Conservation (phyloP, 2,329 filamentous ascomycete species). For the Sporothrix globosa region DNA sequence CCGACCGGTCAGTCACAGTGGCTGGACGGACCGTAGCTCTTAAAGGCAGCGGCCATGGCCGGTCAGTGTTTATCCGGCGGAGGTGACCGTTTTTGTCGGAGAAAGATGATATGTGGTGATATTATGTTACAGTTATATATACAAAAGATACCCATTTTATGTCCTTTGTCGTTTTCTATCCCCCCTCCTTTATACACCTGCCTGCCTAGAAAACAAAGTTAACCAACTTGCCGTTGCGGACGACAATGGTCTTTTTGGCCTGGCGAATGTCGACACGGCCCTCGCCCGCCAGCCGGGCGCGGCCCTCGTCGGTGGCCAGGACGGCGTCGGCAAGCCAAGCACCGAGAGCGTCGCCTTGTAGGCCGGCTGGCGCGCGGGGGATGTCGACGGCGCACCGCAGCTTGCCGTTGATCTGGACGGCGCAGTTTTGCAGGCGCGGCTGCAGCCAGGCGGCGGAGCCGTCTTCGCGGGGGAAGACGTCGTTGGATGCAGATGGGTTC, state of each 20-base stretch:
- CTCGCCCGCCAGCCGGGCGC: slow-evolving; percentile 55
- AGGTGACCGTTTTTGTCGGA: slow-evolving; percentile 4
- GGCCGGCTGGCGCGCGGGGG: slow-evolving; percentile 51
- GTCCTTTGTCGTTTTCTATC: background rate
- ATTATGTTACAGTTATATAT: slow-evolving; percentile 19
- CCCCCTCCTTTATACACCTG: too few species aligned
- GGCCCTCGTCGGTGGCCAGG: slow-evolving; percentile 63
- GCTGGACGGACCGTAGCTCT: slow-evolving; percentile 43
- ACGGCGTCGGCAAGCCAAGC: slow-evolving; percentile 66
- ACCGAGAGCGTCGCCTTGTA: slow-evolving; percentile 54
- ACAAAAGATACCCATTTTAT: background rate
- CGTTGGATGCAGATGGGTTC: slow-evolving; percentile 42
- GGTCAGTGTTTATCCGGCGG: slow-evolving; percentile 48
- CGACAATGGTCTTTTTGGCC: slow-evolving; percentile 68
- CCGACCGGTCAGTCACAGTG: slow-evolving; percentile 35
- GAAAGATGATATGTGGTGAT: background rate
- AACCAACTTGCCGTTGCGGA: slow-evolving; percentile 67
- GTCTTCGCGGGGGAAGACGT: slow-evolving; percentile 61
- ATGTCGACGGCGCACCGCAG: slow-evolving; percentile 70
- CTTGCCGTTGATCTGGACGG: slow-evolving; percentile 82
- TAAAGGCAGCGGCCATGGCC: slow-evolving; percentile 53
- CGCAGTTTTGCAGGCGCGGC: slow-evolving; percentile 58
- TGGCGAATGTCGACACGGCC: slow-evolving; percentile 52
- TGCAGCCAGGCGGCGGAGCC: slow-evolving; percentile 55
- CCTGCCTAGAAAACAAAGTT: slow-evolving; percentile 68